A percentile compares a stretch with the other conserved stretches of the same genome.
phyloP scores from a whole-genome alignment of 805 yeast species.

The Saccharomycopsis schoenii region DNA sequence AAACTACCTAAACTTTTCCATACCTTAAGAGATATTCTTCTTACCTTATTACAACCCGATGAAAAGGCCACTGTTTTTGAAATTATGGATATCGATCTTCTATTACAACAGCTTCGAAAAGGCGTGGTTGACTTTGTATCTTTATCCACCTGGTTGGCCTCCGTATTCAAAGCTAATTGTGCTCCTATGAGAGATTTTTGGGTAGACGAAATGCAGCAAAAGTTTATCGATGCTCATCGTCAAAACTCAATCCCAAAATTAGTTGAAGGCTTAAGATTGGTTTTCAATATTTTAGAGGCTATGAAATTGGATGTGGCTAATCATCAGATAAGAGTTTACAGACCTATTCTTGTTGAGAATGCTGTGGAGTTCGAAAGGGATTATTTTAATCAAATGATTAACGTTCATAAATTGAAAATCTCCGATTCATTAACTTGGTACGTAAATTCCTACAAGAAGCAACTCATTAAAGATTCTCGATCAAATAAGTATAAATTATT shows the following conservation, averaged over 20 bases:
- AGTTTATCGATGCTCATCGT: slow-evolving; percentile 30
- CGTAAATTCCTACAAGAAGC: slow-evolving; percentile 20
- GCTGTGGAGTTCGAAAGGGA: slow-evolving; percentile 86
- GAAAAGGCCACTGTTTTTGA: slow-evolving; percentile 60
- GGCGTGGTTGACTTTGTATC: slow-evolving; percentile 65
- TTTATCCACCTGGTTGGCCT: slow-evolving; percentile 65
- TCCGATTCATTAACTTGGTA: slow-evolving; percentile 61
- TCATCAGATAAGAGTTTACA: slow-evolving; percentile 77
- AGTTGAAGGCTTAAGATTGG: slow-evolving; percentile 66
- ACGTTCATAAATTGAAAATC: slow-evolving; percentile 47
- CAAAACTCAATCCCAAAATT: slow-evolving; percentile 39
- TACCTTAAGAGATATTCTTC: slow-evolving; percentile 67
- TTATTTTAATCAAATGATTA: slow-evolving; percentile 40
- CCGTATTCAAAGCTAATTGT: slow-evolving; percentile 77
- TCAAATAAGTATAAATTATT: slow-evolving; percentile 23
- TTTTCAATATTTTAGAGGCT: slow-evolving; percentile 79
- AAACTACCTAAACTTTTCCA: slow-evolving; percentile 61
- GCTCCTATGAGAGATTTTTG: slow-evolving; percentile 92
- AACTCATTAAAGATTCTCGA: slow-evolving; percentile 20
- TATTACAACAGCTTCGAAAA: slow-evolving; percentile 63
- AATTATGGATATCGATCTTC: slow-evolving; percentile 64
- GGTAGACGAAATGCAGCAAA: slow-evolving; percentile 72
- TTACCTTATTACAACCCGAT: slow-evolving; percentile 67
- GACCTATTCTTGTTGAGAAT: slow-evolving; percentile 78
- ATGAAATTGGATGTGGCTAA: slow-evolving; percentile 94